These are phyloP conservation scores for Elasticomyces elasticus DNA, from an alignment of 495 filamentous ascomycete species.

Conservation along the genomic window DNA sequence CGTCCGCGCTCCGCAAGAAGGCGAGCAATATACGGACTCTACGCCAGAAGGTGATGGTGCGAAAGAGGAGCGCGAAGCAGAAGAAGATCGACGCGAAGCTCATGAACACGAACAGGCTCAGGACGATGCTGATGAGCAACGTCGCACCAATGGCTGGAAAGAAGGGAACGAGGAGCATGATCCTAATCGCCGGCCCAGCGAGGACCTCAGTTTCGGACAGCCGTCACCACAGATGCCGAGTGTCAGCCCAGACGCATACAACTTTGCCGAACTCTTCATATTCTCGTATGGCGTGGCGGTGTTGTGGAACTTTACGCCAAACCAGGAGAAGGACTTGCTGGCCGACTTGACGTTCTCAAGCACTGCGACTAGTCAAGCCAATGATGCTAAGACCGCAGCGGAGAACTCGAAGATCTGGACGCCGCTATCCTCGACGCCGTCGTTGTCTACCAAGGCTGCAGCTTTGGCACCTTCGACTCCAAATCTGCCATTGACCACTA, in stretches of 20 bases:
- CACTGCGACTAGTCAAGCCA: constrained; percentile 18
- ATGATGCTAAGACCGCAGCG: constrained; percentile 6
- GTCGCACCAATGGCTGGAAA: neutral
- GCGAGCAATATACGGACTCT: neutral
- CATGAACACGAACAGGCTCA: neutral
- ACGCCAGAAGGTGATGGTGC: neutral
- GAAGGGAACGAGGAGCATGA: constrained; percentile 4
- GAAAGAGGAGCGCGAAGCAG: neutral
- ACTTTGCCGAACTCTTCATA: constrained; percentile 93
- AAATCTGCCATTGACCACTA: constrained; percentile 50
- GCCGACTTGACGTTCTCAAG: constrained; percentile 91
- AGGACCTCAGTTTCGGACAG: constrained; percentile 4
- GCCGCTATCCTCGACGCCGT: neutral
- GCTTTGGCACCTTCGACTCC: constrained; percentile 34
- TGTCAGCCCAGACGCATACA: constrained; percentile 43
- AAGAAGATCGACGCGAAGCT: neutral
- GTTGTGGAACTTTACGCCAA: constrained; percentile 96
- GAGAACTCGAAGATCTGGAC: constrained; percentile 16
- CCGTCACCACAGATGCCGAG: constrained; percentile 15
- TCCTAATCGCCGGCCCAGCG: constrained; percentile 3
- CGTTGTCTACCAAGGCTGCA: constrained; percentile 19
- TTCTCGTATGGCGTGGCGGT: constrained; percentile 97
- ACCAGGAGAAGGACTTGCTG: constrained; percentile 91
- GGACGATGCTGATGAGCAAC: neutral
- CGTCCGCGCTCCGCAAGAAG: constrained; percentile 2